These are phyloP conservation scores for Spathaspora gorwiae DNA, from an alignment of 805 yeast genomes.

Conservation along the genomic window DNA sequence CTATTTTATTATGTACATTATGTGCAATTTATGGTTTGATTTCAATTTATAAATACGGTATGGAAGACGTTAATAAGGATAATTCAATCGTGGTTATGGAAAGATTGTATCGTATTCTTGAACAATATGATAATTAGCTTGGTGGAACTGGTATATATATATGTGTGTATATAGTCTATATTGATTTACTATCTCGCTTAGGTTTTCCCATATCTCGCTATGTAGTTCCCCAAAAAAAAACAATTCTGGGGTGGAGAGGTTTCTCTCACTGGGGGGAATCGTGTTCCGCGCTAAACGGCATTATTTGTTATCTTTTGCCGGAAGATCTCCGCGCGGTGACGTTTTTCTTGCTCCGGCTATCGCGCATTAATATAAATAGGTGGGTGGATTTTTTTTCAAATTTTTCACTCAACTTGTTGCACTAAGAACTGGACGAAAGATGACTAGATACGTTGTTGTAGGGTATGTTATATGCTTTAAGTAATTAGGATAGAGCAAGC, in stretches of 20 bases:
- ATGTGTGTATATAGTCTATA: too few relatives aligned
- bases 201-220: background rate
- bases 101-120: constrained; percentile 27
- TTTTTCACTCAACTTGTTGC: too few relatives aligned
- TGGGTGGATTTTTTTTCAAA: background rate
- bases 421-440: background rate
- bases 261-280: background rate
- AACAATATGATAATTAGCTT: constrained; percentile 15
- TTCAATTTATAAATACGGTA: constrained; percentile 59
- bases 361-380: background rate
- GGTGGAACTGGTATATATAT: too few relatives aligned
- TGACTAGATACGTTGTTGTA: constrained; percentile 20
- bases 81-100: constrained; percentile 41
- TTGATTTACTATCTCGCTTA: too few relatives aligned
- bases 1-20: constrained; percentile 49
- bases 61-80: constrained; percentile 54
- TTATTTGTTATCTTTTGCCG: too few relatives aligned
- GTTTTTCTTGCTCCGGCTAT: background rate
- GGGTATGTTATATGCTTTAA: constrained; percentile 31
- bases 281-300: background rate
- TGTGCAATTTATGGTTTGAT: constrained; percentile 58
- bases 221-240: background rate
- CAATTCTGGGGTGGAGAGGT: too few relatives aligned
- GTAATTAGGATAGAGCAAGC: background rate
- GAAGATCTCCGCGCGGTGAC: too few relatives aligned